These are phyloP conservation scores for Vitis hybrid DNA, from an alignment of 177 flowering plant species.

Conservation along the genomic window DNA sequence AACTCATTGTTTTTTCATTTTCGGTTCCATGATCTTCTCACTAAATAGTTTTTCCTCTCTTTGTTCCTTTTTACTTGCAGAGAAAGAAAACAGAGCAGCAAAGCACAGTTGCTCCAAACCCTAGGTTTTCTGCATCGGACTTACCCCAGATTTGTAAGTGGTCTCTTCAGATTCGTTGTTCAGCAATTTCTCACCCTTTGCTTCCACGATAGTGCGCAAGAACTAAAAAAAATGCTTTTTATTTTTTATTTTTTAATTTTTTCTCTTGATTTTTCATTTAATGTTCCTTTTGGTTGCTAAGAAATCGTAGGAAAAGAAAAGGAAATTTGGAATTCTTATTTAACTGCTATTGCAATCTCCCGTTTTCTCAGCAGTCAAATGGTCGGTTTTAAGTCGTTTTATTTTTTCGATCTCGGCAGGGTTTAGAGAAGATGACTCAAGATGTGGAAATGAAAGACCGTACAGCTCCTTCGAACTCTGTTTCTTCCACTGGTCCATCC, in stretches of 20 bases:
- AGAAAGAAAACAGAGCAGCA: not conserved
- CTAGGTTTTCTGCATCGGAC: not conserved
- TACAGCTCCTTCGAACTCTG: constrained; percentile 43
- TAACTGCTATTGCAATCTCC: not conserved
- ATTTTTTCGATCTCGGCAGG: not conserved
- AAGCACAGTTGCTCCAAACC: not conserved
- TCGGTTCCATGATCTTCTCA: not conserved
- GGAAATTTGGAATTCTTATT: not conserved
- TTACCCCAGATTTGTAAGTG: not conserved
- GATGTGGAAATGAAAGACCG: constrained; percentile 75
- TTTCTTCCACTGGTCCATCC: constrained; percentile 33
- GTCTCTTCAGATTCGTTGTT: not conserved
- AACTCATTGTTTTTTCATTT: not conserved
- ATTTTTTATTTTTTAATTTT: not conserved
- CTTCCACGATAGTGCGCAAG: not conserved
- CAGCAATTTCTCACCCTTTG: not conserved
- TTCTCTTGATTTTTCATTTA: not conserved
- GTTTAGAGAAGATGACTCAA: constrained; percentile 46
- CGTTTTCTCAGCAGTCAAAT: not conserved
- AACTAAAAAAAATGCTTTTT: not conserved
- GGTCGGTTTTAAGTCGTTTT: not conserved
- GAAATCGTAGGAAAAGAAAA: not conserved
- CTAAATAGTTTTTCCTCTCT: not conserved
- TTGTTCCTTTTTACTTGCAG: not conserved
- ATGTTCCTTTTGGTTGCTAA: not conserved